Base-by-base conservation (phyloP, 768 basidiomycete species). In the Xanthoconium purpureum region DNA sequence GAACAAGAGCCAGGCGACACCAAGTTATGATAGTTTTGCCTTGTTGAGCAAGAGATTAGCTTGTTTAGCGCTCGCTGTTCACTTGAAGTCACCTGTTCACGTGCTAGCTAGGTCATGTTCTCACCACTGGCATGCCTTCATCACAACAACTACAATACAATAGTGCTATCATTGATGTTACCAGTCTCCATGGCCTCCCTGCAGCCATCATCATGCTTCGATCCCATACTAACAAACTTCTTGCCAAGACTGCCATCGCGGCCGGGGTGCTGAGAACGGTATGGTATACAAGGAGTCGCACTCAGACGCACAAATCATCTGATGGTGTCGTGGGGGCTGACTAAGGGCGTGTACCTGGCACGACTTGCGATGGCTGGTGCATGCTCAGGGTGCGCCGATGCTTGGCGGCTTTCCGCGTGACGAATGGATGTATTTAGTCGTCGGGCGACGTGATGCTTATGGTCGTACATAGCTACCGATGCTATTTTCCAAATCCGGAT, bases 161-260 rank as follows among this genome's bases (percentile, higher is more conserved):
- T 35, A 17, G 9, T 52, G 42, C 52, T 32, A 46, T 50, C 48
- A 50, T 47, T 39, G 12, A n/a, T 37, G 18, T 12, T 28, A 42
- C 53, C 15, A 36, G 20, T 14, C 5, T 52, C 10, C 46, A 18
- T 30, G 18, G 24, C 24, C 24, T 24, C 4, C 24, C 24, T 24
- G 24, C 24, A 4, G 24, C 24, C 24, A 24, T 24, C 36, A 17
- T 59, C 40, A 88, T 65, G 84, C 85, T 64, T 87, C 88, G 77
- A 89, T 89, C 66, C 88, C 89, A 69, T 91, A 91, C 2, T 24
- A 24, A 24, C 4, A 24, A 24, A 24, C 24, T 24, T 24, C 24
- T 24, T 24, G 24, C 24, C 24, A 24, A 24, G 24, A 24, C 24
- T 24, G 24, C 24, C 24, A 24, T n/a, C n/a, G n/a, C n/a, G n/a